These are phyloP conservation scores for Rhytidhysteron rufulum DNA, from an alignment of 2,329 filamentous ascomycete species.

Conservation along the genomic window DNA sequence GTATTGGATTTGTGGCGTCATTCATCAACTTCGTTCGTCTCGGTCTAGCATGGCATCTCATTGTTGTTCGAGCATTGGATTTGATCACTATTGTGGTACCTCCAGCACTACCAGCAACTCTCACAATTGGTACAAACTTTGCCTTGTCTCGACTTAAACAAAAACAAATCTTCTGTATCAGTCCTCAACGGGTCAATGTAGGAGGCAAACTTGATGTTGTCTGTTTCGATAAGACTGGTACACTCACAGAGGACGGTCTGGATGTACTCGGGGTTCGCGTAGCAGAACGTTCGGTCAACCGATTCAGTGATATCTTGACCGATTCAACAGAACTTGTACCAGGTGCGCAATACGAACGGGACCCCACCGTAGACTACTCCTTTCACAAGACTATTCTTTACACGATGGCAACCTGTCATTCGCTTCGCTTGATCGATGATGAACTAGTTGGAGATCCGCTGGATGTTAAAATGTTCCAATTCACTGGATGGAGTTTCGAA, in stretches of 20 bases:
- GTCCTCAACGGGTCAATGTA: slow-evolving; percentile 93
- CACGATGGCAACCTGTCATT: slow-evolving; percentile 97
- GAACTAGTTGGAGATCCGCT: slow-evolving; percentile 91
- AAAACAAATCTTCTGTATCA: slow-evolving; percentile 95
- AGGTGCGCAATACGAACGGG: slow-evolving; percentile 51
- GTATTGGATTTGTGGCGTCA: slow-evolving; percentile 83
- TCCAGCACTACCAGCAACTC: slow-evolving; percentile 85
- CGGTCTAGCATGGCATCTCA: slow-evolving; percentile 79
- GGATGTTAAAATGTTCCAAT: slow-evolving; percentile 98
- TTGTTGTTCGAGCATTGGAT: slow-evolving; percentile 87
- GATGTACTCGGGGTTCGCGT: slow-evolving; percentile 88
- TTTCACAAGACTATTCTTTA: slow-evolving; percentile 72
- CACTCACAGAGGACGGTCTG: slow-evolving; percentile 89
- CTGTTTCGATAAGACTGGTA: slow-evolving; percentile 99
- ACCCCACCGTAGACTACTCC: slow-evolving; percentile 57
- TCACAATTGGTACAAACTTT: slow-evolving; percentile 96
- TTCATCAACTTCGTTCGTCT: slow-evolving; percentile 90
- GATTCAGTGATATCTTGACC: slow-evolving; percentile 73
- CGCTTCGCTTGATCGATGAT: slow-evolving; percentile 77
- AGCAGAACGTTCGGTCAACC: slow-evolving; percentile 59
- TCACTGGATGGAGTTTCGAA: slow-evolving; percentile 87
- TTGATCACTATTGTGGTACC: slow-evolving; percentile 97
- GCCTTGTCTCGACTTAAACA: slow-evolving; percentile 80
- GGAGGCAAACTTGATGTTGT: slow-evolving; percentile 93
- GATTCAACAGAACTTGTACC: slow-evolving; percentile 60